Conservation (phyloP, 225 moss, liverwort and hornwort species). For the Anthoceros angustus region DNA sequence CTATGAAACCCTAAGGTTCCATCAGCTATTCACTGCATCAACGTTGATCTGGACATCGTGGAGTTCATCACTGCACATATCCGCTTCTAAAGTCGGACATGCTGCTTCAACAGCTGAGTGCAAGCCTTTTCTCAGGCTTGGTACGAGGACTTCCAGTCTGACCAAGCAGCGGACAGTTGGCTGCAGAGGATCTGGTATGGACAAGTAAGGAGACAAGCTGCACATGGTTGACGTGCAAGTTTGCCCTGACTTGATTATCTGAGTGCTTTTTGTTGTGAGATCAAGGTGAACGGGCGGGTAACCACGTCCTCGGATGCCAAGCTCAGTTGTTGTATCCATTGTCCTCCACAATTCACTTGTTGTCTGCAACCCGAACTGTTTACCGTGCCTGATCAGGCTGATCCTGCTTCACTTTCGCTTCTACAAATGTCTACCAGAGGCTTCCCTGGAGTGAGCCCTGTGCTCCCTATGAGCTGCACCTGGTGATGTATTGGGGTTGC, state of each 20-base stretch:
- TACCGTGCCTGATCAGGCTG: neutral
- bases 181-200: constrained; percentile 64
- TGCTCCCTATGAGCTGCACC: constrained; percentile 44
- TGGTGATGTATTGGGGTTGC: constrained; percentile 19
- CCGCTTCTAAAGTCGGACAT: constrained; percentile 49
- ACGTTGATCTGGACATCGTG: no score
- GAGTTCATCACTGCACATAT: constrained; percentile 2
- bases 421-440: constrained; percentile 44
- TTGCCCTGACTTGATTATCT: neutral
- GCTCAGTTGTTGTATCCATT: constrained; percentile 33
- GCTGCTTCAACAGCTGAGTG: neutral
- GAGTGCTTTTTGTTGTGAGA: constrained; percentile 22
- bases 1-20: no score
- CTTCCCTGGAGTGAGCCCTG: constrained; percentile 70
- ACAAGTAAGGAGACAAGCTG: constrained; percentile 30
- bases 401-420: constrained; percentile 30
- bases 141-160: neutral
- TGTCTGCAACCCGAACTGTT: neutral
- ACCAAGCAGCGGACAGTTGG: constrained; percentile 39
- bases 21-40: no score
- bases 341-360: neutral
- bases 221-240: neutral
- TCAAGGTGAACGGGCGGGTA: constrained; percentile 54
- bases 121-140: neutral
- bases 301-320: constrained; percentile 20